Conservation (phyloP, 805 yeast species). For the Cyberlindnera suaveolens region DNA sequence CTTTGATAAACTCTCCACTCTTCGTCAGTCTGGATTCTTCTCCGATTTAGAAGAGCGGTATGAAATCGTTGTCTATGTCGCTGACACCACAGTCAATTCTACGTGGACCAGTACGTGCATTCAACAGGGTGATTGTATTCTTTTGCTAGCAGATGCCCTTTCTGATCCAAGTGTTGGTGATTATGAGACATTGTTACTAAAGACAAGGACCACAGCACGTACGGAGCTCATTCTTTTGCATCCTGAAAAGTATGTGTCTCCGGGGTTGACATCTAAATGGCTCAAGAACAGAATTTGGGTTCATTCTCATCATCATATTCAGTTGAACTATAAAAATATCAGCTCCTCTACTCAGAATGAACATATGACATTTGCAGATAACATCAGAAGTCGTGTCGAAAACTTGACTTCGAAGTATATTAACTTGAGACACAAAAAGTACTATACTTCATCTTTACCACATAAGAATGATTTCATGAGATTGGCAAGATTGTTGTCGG, state of each 20-base stretch:
- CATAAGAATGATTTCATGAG: conserved; percentile 88
- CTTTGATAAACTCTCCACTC: conserved; percentile 78
- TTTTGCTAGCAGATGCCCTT: conserved; percentile 79
- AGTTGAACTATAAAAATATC: conserved; percentile 40
- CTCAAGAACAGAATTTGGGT: conserved; percentile 84
- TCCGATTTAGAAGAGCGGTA: conserved; percentile 86
- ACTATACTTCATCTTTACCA: conserved; percentile 29
- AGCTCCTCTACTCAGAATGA: conserved; percentile 4
- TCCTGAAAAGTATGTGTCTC: conserved; percentile 72
- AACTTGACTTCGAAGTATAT: conserved; percentile 27
- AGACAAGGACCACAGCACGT: conserved; percentile 76
- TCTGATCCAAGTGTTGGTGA: conserved; percentile 75
- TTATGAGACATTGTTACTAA: conserved; percentile 69
- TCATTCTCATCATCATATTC: conserved; percentile 87
- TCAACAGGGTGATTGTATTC: conserved; percentile 91
- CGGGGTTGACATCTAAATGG: conserved; percentile 86
- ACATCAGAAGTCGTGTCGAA: conserved; percentile 31
- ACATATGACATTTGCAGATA: conserved; percentile 16
- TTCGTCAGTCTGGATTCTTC: conserved; percentile 83
- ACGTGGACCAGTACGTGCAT: conserved; percentile 91
- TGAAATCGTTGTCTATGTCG: conserved; percentile 83
- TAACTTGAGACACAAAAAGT: conserved; percentile 6
- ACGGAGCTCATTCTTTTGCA: conserved; percentile 83
- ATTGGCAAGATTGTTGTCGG: conserved; percentile 82
- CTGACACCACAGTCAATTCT: conserved; percentile 77